Evolutionary conservation across 306 rosid genomes (phyloP).

Genomic region (Fragaria nilgerrensis): DNA sequence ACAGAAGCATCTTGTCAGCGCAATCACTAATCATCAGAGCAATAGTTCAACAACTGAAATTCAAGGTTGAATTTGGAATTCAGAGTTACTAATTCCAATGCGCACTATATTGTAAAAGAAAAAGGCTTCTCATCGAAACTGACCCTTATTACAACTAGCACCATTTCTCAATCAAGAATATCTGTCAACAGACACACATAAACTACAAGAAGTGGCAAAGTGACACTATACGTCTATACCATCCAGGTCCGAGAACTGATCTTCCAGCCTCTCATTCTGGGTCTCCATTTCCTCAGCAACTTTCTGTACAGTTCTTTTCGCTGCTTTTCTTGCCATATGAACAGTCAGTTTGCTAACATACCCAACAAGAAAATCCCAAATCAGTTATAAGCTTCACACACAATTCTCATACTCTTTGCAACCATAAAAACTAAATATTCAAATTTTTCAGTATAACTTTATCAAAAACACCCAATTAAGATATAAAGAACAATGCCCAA

Average conservation of each 20-base stretch:
- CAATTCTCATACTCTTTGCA: too few relatives aligned
- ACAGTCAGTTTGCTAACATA: background rate
- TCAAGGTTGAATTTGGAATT: background rate
- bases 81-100: background rate
- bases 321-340: conserved; percentile 54
- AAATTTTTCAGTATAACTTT: background rate
- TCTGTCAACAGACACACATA: background rate
- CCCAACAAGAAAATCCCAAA: background rate
- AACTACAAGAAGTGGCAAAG: background rate
- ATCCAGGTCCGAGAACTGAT: conserved; percentile 49
- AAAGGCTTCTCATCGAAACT: background rate
- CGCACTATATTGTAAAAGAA: background rate
- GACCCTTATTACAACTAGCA: background rate
- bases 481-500: background rate
- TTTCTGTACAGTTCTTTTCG: conserved; percentile 32
- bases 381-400: background rate
- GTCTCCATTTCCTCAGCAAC: conserved; percentile 25
- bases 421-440: background rate
- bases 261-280: conserved; percentile 27
- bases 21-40: background rate
- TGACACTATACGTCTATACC: conserved; percentile 40
- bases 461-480: background rate
- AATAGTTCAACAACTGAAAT: background rate
- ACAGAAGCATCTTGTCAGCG: background rate
- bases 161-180: background rate